These are phyloP conservation scores for Colletotrichum simmondsii DNA, from an alignment of 2,329 filamentous ascomycete species.

Conservation along the genomic window DNA sequence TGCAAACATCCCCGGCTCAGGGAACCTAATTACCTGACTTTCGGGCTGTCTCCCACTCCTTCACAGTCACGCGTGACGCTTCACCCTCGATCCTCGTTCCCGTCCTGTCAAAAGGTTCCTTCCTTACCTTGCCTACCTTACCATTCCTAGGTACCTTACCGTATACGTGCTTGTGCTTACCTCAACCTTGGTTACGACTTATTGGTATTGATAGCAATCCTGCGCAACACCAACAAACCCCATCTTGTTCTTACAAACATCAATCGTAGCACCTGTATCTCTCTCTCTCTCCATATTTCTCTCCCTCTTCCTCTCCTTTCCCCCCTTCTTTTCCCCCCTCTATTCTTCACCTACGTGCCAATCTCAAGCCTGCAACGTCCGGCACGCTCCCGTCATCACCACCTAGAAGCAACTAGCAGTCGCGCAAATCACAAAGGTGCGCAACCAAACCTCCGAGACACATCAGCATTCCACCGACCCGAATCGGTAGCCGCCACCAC, in stretches of 20 bases:
- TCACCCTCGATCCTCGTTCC: neutral
- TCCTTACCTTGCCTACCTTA: too few species aligned
- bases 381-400: neutral
- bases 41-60: neutral
- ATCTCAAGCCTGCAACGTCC: neutral
- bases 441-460: neutral
- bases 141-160: too few species aligned
- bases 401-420: neutral
- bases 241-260: neutral
- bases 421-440: neutral
- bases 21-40: neutral
- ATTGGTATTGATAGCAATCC: neutral
- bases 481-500: slow-evolving; percentile 15
- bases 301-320: too few species aligned
- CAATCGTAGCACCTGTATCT: neutral
- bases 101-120: neutral
- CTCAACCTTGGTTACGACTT: too few species aligned
- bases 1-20: neutral
- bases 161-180: too few species aligned
- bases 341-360: neutral
- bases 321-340: neutral
- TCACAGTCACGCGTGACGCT: neutral
- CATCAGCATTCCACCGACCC: slow-evolving; percentile 24
- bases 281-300: neutral
- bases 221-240: neutral